Percentiles rank a stretch among this genome's conserved stretches.
Conservation (phyloP, 495 filamentous ascomycete genomes). For the Bombardia bombarda region DNA sequence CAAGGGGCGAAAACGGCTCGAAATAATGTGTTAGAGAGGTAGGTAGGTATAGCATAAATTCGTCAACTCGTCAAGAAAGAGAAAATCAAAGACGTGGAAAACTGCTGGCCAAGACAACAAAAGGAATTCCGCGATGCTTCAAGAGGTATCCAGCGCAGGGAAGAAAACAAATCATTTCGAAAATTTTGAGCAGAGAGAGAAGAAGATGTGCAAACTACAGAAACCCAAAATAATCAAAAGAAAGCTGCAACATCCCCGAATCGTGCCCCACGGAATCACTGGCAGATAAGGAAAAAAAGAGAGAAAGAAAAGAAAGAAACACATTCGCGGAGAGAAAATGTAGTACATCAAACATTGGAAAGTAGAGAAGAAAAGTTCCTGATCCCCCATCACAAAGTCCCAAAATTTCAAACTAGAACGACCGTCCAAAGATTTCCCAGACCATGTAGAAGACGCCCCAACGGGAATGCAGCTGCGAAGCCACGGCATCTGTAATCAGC, state of each 20-base stretch:
- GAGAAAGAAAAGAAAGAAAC: constrained; percentile 23
- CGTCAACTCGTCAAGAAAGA: not conserved
- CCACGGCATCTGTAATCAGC: not conserved
- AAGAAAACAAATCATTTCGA: too few relatives aligned
- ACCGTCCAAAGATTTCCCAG: not conserved
- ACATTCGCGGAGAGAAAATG: constrained; percentile 19
- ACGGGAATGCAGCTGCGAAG: not conserved
- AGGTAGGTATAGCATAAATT: too few relatives aligned
- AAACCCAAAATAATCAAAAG: too few relatives aligned
- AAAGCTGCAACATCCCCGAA: constrained; percentile 14
- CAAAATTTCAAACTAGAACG: not conserved
- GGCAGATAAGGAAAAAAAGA: constrained; percentile 1
- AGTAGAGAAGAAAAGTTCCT: not conserved
- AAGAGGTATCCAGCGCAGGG: too few relatives aligned
- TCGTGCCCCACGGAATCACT: not conserved
- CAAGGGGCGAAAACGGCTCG: too few relatives aligned
- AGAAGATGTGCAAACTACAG: too few relatives aligned
- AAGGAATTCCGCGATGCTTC: constrained; percentile 12
- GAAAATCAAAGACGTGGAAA: not conserved
- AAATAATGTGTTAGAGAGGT: too few relatives aligned
- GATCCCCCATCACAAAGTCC: not conserved
- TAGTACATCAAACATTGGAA: not conserved
- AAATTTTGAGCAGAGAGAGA: too few relatives aligned
- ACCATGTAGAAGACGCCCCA: constrained; percentile 6
- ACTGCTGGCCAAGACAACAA: too few relatives aligned